Evolutionary conservation across 2,329 filamentous ascomycete genomes (phyloP).

Genomic region (Blastomyces emzantsi): DNA sequence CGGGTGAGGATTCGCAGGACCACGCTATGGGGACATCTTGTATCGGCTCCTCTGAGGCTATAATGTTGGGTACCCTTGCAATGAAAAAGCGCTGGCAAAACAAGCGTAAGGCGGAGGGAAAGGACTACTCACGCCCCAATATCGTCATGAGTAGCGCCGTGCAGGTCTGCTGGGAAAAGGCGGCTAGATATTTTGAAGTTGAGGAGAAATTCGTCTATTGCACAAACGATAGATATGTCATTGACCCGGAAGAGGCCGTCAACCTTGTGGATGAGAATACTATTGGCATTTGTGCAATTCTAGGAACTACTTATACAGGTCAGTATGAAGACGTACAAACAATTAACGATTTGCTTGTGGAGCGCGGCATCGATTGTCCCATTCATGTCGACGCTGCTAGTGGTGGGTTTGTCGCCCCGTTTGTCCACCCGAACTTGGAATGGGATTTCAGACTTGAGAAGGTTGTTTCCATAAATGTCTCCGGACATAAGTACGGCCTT

Average conservation of each 20-base stretch:
- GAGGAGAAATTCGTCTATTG: conserved; percentile 73
- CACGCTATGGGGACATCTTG: conserved; percentile 78
- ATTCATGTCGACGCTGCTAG: conserved; percentile 93
- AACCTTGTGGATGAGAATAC: conserved; percentile 58
- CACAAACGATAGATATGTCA: conserved; percentile 52
- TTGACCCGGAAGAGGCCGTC: conserved; percentile 54
- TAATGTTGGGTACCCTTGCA: conserved; percentile 52
- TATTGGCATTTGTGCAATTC: conserved; percentile 85
- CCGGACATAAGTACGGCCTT: conserved; percentile 76
- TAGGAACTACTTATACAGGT: conserved; percentile 91
- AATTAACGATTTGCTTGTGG: conserved; percentile 76
- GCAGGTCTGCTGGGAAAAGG: conserved; percentile 97
- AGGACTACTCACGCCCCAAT: conserved; percentile 72
- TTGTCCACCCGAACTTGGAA: conserved; percentile 69
- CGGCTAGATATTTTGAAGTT: conserved; percentile 79
- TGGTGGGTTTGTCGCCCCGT: conserved; percentile 88
- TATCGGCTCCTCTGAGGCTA: conserved; percentile 73
- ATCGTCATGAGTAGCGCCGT: conserved; percentile 94
- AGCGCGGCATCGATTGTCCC: conserved; percentile 66
- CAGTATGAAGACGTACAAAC: conserved; percentile 91
- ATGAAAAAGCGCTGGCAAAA: conserved; percentile 97
- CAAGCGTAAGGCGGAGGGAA: conserved; percentile 70
- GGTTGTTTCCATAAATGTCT: conserved; percentile 89
- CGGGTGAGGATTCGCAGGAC: conserved; percentile 45
- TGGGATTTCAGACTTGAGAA: conserved; percentile 91